phyloP scores from a whole-genome alignment of 1,139 yeast genomes.

The Blastobotrys elegans region DNA sequence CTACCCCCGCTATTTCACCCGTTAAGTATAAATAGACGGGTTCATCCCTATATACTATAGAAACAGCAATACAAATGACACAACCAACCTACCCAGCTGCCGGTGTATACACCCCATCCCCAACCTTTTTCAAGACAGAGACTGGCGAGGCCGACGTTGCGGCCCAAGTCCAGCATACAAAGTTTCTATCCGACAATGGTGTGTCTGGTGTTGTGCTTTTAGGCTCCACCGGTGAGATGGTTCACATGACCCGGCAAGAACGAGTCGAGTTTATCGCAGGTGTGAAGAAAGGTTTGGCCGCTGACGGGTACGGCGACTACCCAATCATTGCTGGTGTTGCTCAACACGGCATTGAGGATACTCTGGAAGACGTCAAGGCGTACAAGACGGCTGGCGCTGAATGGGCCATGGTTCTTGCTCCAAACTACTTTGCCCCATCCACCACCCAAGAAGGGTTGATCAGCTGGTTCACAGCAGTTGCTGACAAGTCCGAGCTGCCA shows the following conservation, averaged over 20 bases:
- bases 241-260: conserved; percentile 43
- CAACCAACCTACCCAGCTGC: conserved; percentile 21
- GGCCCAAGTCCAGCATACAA: conserved; percentile 42
- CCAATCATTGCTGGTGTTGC: conserved; percentile 46
- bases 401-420: conserved; percentile 44
- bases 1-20: not conserved
- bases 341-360: conserved; percentile 40
- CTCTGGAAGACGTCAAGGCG: conserved; percentile 37
- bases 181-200: conserved; percentile 40
- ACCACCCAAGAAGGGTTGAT: conserved; percentile 42
- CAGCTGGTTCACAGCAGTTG: conserved; percentile 43
- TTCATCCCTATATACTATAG: not conserved
- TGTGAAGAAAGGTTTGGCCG: conserved; percentile 35
- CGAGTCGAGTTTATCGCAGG: conserved; percentile 36
- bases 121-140: conserved; percentile 45
- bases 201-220: conserved; percentile 44
- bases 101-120: conserved; percentile 47
- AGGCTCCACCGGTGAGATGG: conserved; percentile 50
- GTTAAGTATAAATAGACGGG: not conserved
- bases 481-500: conserved; percentile 43
- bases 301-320: conserved; percentile 34
- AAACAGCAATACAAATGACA: conserved; percentile 2
- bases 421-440: conserved; percentile 44
- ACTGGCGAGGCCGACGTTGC: conserved; percentile 32
- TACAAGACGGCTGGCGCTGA: conserved; percentile 42